A percentile compares a stretch with the other conserved stretches of the same genome.
phyloP scores from a whole-genome alignment of 176 grass and related monocot species.

The Thalia dealbata region DNA sequence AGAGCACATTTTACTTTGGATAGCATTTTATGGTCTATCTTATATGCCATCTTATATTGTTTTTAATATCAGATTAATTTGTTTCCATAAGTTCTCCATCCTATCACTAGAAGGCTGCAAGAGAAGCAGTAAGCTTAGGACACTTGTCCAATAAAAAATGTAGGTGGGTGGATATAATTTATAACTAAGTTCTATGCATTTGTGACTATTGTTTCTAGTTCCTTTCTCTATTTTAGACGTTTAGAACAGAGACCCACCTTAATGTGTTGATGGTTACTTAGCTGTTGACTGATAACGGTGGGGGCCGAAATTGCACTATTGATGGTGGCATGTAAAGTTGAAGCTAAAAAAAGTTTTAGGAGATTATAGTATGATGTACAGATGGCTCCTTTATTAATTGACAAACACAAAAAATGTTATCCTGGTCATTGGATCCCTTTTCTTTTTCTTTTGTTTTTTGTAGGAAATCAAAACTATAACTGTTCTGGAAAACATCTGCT shows the following conservation, averaged over 20 bases:
- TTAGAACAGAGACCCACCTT: neutral
- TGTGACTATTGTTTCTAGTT: neutral
- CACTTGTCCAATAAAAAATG: neutral
- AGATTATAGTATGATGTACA: neutral
- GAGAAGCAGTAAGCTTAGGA: neutral
- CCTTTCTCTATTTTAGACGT: neutral
- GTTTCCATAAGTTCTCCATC: too few species aligned
- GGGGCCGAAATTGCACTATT: neutral
- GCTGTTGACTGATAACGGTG: neutral
- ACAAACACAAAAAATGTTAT: neutral
- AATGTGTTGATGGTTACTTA: neutral
- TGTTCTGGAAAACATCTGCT: too few species aligned
- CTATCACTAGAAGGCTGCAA: too few species aligned
- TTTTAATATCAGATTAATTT: too few species aligned
- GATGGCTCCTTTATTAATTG: neutral
- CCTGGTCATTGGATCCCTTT: too few species aligned
- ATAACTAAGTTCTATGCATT: neutral
- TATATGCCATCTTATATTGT: too few species aligned
- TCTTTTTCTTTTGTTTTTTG: too few species aligned
- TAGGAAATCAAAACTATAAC: too few species aligned
- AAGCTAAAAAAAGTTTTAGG: neutral
- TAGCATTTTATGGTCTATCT: too few species aligned
- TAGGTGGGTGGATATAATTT: neutral
- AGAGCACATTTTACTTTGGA: too few species aligned
- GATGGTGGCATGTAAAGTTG: neutral